Base-by-base conservation (phyloP, 139 green algal genomes). In the Chlamydomonas eustigma region DNA sequence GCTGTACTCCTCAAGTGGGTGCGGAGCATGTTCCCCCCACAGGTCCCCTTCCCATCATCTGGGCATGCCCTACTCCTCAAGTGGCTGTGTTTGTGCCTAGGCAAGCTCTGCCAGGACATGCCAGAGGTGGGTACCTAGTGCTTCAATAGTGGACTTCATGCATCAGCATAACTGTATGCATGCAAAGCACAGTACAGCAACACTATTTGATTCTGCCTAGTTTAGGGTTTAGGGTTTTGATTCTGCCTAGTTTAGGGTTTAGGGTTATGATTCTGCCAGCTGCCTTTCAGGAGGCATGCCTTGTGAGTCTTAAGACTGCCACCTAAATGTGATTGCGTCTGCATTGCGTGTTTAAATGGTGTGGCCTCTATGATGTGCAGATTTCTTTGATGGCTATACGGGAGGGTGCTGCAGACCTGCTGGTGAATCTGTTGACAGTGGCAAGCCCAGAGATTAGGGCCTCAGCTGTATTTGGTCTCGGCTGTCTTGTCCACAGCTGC, bases 1-100 rank as follows among this genome's bases (percentile, higher is more conserved):
- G 68, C 63, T 5, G 79, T 84, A 38, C 78, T 87, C 78, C 73
- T 90, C 31, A 78, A 78, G 50, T 87, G 85, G 82, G 73, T 90
- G 58, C 75, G 82, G 36, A 71, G 37, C 28, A 64, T 87, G 79
- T 79, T 82, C 63, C 85, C 80, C 3, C 76, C 67, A 1, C 73
- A 77, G 75, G 52, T 81, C 6, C 71, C 81, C 8, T 81, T 76
- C 37, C 64, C 73, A 0, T 67, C 80, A 1, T 30, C 73, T 5
- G 77, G 77, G 37, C 81, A 86, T 64, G 39, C 69, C 5, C 79
- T 97, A 64, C 88, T 99, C 71, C 84, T 93, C 37, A 93, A 94
- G 71, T 99, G 95, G 95, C 83, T 98, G 37, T 93, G 90, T 79
- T 83, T 99, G 31, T 92, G 87, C 71, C 74, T 97, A 25, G 94